Evolutionary conservation across 177 flowering plant species (phyloP).

Genomic region (Vitis hybrid): DNA sequence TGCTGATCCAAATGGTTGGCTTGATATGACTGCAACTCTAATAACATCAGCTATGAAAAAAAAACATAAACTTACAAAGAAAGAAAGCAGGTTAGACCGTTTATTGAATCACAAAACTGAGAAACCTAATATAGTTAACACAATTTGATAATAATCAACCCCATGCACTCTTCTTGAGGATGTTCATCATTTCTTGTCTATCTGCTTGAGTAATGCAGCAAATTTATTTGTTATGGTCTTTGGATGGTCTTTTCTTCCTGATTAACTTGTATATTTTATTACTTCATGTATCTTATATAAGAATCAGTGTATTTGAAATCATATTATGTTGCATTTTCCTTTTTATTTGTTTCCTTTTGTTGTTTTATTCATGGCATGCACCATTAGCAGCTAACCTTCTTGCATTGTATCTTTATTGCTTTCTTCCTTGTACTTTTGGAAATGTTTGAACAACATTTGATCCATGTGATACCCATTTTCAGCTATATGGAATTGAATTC

Average conservation of each 20-base stretch:
- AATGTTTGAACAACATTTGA: background rate
- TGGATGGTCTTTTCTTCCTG: background rate
- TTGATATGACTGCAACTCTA: too few species aligned
- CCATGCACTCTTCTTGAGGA: too few species aligned
- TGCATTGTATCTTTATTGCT: background rate
- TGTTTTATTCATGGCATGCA: background rate
- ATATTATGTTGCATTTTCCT: background rate
- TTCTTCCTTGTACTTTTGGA: background rate
- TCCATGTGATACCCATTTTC: conserved; percentile 17
- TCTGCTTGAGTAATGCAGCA: too few species aligned
- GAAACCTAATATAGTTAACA: too few species aligned
- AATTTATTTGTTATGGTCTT: background rate
- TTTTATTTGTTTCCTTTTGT: background rate
- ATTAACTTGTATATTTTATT: too few species aligned
- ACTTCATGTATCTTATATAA: background rate
- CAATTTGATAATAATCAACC: too few species aligned
- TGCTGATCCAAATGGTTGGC: too few species aligned
- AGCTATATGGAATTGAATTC: conserved; percentile 56
- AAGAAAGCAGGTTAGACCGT: too few species aligned
- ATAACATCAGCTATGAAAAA: too few species aligned
- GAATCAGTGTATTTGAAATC: background rate
- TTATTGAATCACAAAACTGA: too few species aligned
- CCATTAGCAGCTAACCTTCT: background rate
- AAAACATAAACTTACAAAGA: too few species aligned
- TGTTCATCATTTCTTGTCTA: too few species aligned